Base-by-base conservation (phyloP, 305 asterid genomes). In the Coffea humblotiana region DNA sequence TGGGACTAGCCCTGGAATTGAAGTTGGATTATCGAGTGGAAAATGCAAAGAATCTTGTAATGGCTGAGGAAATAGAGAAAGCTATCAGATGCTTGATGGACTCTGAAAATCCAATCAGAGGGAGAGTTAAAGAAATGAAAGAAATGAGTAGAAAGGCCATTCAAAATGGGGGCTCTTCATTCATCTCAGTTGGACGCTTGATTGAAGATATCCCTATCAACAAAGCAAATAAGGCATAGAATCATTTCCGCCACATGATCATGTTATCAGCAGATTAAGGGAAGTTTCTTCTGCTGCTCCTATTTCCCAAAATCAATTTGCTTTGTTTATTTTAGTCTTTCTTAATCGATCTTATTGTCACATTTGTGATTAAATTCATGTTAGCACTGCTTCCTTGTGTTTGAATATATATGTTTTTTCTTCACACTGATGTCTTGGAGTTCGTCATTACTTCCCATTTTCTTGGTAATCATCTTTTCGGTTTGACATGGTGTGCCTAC, bases 1-100 rank as follows among this genome's bases (percentile, higher is more conserved):
- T 74, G 78, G 54, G 37, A 63, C 15, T 74, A 32, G 78, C 78
- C 35, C 69, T 74, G 10, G 69, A 74, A 13, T 13, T 74, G 78
- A 56, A 51, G 10, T 0, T 58, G 23, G 78, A 74, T 63, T 74
- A 74, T 23, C 27, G 69, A 29, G 10, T 58, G 37, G 32, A 23
- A 10, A 35, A 21, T 23, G 35, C 78, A 32, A 66, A 74, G 6
- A 74, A 56, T 12, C 23, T 74, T 74, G 54, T 74, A 15, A 58
- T 32, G 78, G 78, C 78, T 0, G 52, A 45, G 61, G 78, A 74
- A 18, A 37, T 74, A 35, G 78, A 58, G 32, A 74, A 74, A 49
- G 69, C 68, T 21, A 19, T 58, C 6, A 74, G 52, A 65, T 21
- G 15, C n/a, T 23, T 74, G 69, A 58, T 74, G 78, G 69, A 74